Evolutionary conservation across 116 monocot genomes (phyloP).

Genomic region (Posidonia oceanica): DNA sequence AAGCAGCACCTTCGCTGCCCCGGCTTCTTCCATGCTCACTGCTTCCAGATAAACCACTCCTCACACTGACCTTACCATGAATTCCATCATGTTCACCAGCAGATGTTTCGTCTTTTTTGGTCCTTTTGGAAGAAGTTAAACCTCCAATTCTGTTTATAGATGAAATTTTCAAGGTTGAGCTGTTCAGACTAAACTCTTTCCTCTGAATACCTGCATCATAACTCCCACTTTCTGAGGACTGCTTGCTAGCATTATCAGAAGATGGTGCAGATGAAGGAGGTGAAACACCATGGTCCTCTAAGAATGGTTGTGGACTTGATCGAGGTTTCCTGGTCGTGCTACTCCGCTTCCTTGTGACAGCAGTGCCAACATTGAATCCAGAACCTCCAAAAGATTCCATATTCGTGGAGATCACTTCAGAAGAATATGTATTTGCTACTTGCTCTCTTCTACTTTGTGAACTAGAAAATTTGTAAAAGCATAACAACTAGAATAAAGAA

Average conservation of each 20-base stretch:
- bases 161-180: slow-evolving; percentile 14
- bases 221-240: slow-evolving; percentile 30
- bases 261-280: slow-evolving; percentile 34
- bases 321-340: slow-evolving; percentile 40
- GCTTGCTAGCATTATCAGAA: slow-evolving; percentile 40
- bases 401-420: not conserved
- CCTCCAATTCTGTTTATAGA: slow-evolving; percentile 40
- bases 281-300: slow-evolving; percentile 26
- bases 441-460: too few species aligned
- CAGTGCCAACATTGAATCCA: slow-evolving; percentile 19
- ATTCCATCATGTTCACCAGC: slow-evolving; percentile 10
- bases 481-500: too few species aligned
- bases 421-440: too few species aligned
- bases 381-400: slow-evolving; percentile 54
- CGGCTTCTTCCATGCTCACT: slow-evolving; percentile 16
- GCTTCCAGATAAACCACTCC: too few species aligned
- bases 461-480: too few species aligned
- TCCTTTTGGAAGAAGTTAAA: slow-evolving; percentile 20
- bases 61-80: slow-evolving; percentile 18
- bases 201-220: slow-evolving; percentile 20
- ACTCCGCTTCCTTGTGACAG: slow-evolving; percentile 39
- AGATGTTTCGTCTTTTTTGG: slow-evolving; percentile 11
- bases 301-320: slow-evolving; percentile 19
- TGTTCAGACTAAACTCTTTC: slow-evolving; percentile 49
- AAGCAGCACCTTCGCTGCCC: slow-evolving; percentile 33